Base-by-base conservation (phyloP, 2,329 filamentous ascomycete species). In the Anisogramma anomala region DNA sequence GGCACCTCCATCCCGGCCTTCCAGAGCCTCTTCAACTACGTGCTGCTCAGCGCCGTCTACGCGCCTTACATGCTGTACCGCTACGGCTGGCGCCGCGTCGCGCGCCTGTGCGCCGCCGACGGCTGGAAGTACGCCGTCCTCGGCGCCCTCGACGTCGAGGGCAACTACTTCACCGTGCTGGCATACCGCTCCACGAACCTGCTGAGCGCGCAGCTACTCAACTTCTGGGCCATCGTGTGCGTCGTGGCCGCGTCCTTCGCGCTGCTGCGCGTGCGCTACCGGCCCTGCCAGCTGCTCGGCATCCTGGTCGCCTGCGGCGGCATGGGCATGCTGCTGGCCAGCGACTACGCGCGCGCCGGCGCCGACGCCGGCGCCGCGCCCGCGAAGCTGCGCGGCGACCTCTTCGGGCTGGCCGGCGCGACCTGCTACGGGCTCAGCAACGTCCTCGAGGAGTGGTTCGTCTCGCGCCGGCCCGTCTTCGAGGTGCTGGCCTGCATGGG, bases 161-260 rank as follows among this genome's bases (percentile, higher is more conserved):
- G 91, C 47, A 98, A 98, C 66, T 98, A 95, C 69, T 96, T 96
- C 59, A 88, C 88, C 54, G 89, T 98, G 37, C 72, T 95, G 36
- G 91, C 89, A 4, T 98, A 96, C 67, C 74, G 82, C 45, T 79
- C 93, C 68, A 94, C 89, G 41, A 95, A 88, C 55, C 82, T 95
- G 52, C 72, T 96, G 36, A 91, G 83, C 15, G 87, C 87, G 13
- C 88, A 96, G 69, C 74, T 98, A 39, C 86, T 98, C 65, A 95
- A 95, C 71, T 96, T 96, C 67, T 96, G 89, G 89, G 84, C 88
- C 52, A 96, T 98, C 51, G 84, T 94, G 37, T 79, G 89, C 48
- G 91, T 98, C 17, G 86, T 96, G 15, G 57, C 83, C 47, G 65
- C 95, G 50, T 94, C 86, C 20, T 88, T 94, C 64, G 50, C 79